Conservation (phyloP, 129 eudicot species). For the Flaveria ramosissima region DNA sequence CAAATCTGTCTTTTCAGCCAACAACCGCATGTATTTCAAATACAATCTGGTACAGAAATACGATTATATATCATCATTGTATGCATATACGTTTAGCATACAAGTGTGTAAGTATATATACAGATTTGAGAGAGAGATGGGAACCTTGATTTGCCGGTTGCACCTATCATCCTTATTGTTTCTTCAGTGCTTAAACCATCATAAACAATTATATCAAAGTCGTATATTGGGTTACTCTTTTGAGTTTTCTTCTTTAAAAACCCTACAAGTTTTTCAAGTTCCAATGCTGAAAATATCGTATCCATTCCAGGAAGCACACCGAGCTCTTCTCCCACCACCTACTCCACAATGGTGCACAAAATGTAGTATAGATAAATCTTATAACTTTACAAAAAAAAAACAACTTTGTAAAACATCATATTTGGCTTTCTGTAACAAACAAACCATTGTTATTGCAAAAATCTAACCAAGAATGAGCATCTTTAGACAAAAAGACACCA, state of each 20-base stretch:
- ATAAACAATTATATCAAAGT: conserved; percentile 68
- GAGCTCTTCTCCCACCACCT: conserved; percentile 97
- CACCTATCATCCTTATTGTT: conserved; percentile 83
- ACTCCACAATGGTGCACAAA: conserved; percentile 35
- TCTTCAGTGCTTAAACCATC: conserved; percentile 88
- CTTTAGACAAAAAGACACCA: no score
- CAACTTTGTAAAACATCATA: neutral
- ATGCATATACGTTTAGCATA: neutral
- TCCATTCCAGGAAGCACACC: conserved; percentile 99
- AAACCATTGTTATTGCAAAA: neutral
- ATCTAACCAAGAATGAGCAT: neutral
- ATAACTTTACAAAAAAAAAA: neutral
- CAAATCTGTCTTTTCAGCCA: conserved; percentile 88
- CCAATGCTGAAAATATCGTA: conserved; percentile 73
- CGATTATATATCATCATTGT: neutral
- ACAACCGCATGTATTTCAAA: conserved; percentile 64
- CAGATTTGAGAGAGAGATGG: neutral
- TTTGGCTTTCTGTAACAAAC: no score
- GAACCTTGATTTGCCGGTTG: conserved; percentile 79
- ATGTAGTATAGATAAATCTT: neutral
- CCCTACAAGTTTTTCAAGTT: conserved; percentile 67
- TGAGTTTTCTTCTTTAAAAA: conserved; percentile 42
- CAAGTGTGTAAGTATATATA: neutral
- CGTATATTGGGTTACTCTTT: conserved; percentile 38
- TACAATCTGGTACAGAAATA: conserved; percentile 56